These are phyloP conservation scores for Cryptococcus amylolentus DNA, from an alignment of 1,284 basidiomycete species.

Conservation along the genomic window DNA sequence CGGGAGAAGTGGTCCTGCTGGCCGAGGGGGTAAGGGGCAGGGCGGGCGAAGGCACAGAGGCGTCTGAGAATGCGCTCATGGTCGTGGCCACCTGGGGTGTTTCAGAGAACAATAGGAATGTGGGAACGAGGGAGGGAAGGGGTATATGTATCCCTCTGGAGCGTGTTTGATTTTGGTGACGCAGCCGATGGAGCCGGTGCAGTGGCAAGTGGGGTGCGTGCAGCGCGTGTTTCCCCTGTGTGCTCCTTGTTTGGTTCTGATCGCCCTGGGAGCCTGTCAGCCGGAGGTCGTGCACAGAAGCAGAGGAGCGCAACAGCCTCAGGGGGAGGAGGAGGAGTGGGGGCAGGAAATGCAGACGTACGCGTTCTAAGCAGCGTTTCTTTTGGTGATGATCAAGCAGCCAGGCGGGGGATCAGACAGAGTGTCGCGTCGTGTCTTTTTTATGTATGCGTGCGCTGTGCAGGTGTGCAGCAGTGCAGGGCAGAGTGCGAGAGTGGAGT, in stretches of 20 bases:
- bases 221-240: background rate
- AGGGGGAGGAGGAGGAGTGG: too few species aligned
- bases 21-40: constrained; percentile 12
- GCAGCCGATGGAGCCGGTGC: background rate
- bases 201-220: background rate
- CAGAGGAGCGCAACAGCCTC: background rate
- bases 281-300: background rate
- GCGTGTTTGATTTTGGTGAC: background rate
- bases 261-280: background rate
- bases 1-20: background rate
- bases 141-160: background rate
- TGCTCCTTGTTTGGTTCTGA: background rate
- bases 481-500: too few species aligned
- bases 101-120: background rate
- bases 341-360: too few species aligned
- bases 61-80: constrained; percentile 7
- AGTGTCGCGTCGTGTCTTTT: too few species aligned
- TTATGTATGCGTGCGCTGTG: too few species aligned
- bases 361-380: too few species aligned
- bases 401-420: too few species aligned
- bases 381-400: too few species aligned
- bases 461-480: too few species aligned
- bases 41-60: constrained; percentile 10
- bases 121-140: background rate
- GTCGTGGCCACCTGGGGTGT: background rate